Evolutionary conservation across 129 eudicot species (phyloP), one percentile per base, ranked within the genome.

Genomic region (Rutidosis leptorrhynchoides): DNA sequence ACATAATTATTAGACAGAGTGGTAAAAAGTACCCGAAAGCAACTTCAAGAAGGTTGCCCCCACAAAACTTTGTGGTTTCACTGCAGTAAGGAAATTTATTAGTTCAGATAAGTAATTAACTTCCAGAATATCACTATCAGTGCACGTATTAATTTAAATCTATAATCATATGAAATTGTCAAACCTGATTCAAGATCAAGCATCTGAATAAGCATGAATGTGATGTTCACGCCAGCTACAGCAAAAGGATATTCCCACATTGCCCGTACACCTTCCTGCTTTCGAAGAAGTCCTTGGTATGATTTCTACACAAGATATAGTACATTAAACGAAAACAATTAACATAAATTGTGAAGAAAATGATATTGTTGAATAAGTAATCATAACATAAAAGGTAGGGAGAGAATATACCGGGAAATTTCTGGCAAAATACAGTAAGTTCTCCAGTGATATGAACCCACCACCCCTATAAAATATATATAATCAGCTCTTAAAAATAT

Each of bases 181-280:
- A 0, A 33, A 94, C 99, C 88, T 80, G 96, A 82, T 84, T 94
- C 96, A 53, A 94, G 84, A 65, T 94, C 99, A 64, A 94, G 82
- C 96, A 94, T 94, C 83, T 94, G 99, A 77, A 94, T 86, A 65
- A 94, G 92, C 99, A 94, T 89, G 76, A 89, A 94, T 51, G 99
- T 94, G 73, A 94, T 89, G 79, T 94, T 94, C 68, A 94, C 95
- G 61, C 99, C 99, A 65, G 99, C 99, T 51, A 94, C 99, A 63
- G 99, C 99, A 84, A 94, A 94, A 23, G 99, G 99, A 71, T 94
- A 94, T 81, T 94, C 99, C 99, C 99, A 94, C 84, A 89, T 61
- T 26, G 99, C 84, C 24, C 99, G 68, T 11, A 85, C 93, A 55
- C 99, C 99, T 62, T 89, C 99, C 73, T 81, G 82, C 79, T 94